A percentile compares a stretch with the other conserved stretches of the same genome.
phyloP scores from a whole-genome alignment of 169 alveolate genomes.

The Cryptosporidium sp. region DNA sequence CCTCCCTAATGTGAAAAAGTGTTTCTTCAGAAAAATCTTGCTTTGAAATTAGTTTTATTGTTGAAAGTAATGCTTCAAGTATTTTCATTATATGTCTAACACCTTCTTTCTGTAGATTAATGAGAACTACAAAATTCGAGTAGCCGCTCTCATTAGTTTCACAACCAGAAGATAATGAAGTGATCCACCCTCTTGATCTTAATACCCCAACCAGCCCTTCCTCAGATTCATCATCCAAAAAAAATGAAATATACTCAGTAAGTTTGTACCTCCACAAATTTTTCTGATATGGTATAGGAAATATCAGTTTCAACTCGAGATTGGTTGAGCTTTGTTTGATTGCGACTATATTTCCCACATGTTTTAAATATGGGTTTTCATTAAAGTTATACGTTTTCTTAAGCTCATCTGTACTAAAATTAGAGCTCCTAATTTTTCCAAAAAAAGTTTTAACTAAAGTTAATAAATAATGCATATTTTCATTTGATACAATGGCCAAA shows the following conservation, averaged over 20 bases:
- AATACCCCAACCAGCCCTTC: constrained; percentile 47
- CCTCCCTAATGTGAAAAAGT: constrained; percentile 10
- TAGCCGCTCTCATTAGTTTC: constrained; percentile 21
- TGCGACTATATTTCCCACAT: constrained; percentile 8
- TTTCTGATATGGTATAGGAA: constrained; percentile 61
- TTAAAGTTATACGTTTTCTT: not conserved
- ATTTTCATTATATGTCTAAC: constrained; percentile 18
- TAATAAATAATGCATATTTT: constrained; percentile 6
- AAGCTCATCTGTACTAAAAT: not conserved
- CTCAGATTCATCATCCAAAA: constrained; percentile 48
- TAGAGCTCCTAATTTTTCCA: constrained; percentile 8
- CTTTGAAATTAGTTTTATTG: constrained; percentile 24
- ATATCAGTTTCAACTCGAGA: not conserved
- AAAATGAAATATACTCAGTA: constrained; percentile 48
- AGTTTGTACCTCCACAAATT: constrained; percentile 48
- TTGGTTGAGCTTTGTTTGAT: not conserved
- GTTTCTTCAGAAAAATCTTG: constrained; percentile 4
- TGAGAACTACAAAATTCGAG: constrained; percentile 34
- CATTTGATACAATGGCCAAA: constrained; percentile 32
- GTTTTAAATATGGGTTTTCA: constrained; percentile 31
- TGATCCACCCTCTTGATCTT: constrained; percentile 62
- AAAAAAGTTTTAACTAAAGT: constrained; percentile 19
- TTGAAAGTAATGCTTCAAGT: constrained; percentile 51
- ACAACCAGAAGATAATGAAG: constrained; percentile 20
- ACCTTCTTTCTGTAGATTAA: constrained; percentile 24